Percentiles rank a stretch among this genome's conserved stretches.
Evolutionary conservation across 208 protist genomes (phyloP).

Genomic region (Angomonas ambiguus): DNA sequence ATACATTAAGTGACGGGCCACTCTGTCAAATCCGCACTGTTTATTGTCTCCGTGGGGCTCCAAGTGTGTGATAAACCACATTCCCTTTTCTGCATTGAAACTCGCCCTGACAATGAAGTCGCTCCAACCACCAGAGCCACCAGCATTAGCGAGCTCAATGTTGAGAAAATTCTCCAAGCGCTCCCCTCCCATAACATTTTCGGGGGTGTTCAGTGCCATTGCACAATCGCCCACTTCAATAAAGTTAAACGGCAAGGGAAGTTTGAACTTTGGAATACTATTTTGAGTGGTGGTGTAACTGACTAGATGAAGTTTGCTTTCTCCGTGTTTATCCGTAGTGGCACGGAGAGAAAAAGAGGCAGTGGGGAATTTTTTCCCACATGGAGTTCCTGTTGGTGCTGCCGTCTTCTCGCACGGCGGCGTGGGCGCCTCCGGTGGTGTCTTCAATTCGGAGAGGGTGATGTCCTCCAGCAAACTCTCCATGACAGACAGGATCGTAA

Average conservation of each 20-base stretch:
- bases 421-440: not conserved
- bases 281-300: conserved; percentile 43
- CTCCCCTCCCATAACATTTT: not conserved
- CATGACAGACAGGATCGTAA: conserved; percentile 74
- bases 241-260: conserved; percentile 48
- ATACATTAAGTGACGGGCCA: conserved; percentile 50
- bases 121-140: conserved; percentile 77
- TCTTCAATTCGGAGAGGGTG: not conserved
- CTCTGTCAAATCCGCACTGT: conserved; percentile 54
- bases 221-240: conserved; percentile 60
- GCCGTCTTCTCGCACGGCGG: no score
- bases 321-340: conserved; percentile 22
- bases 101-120: conserved; percentile 69
- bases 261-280: conserved; percentile 30
- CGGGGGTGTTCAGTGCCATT: not conserved
- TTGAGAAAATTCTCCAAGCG: conserved; percentile 48
- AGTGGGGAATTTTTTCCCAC: conserved; percentile 19
- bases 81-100: conserved; percentile 48
- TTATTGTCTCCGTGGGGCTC: conserved; percentile 48
- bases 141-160: conserved; percentile 71
- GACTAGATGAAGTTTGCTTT: conserved; percentile 33
- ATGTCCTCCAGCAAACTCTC: conserved; percentile 65
- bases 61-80: conserved; percentile 58
- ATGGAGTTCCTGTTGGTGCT: no score
- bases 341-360: conserved; percentile 60